Evolutionary conservation across 495 filamentous ascomycete species (phyloP).

Genomic region (Darksidea phi): DNA sequence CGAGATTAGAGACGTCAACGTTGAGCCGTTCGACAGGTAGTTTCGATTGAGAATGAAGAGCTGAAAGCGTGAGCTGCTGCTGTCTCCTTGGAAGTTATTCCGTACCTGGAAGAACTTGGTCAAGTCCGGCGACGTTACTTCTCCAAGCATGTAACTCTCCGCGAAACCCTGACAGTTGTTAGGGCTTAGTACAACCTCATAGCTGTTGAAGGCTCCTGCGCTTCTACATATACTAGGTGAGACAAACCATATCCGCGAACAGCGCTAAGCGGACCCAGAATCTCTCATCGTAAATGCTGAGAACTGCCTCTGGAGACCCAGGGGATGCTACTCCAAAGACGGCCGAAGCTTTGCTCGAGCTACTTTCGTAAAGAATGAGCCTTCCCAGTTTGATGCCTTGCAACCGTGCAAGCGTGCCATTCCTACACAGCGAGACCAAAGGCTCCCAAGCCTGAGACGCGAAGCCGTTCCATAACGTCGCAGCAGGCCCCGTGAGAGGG

Average conservation of each 20-base stretch:
- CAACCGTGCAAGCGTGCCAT: constrained; percentile 44
- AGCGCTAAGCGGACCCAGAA: constrained; percentile 67
- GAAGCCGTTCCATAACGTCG: constrained; percentile 36
- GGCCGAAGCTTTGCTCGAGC: constrained; percentile 40
- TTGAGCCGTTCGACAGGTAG: constrained; percentile 53
- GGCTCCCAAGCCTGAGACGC: constrained; percentile 47
- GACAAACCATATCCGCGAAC: constrained; percentile 60
- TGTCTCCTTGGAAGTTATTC: not conserved
- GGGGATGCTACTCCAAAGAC: constrained; percentile 40
- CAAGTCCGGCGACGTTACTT: constrained; percentile 62
- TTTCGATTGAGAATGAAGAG: constrained; percentile 65
- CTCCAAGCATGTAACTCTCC: constrained; percentile 68
- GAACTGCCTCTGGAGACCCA: constrained; percentile 40
- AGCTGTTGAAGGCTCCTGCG: not conserved
- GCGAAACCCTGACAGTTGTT: constrained; percentile 55
- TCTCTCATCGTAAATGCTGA: constrained; percentile 57
- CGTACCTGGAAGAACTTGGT: constrained; percentile 59
- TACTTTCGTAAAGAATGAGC: constrained; percentile 43
- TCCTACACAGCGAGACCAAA: constrained; percentile 45
- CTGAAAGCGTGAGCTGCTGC: constrained; percentile 36
- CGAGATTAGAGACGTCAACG: constrained; percentile 57
- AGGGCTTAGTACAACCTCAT: not conserved
- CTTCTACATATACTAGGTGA: not conserved
- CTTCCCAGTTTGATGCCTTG: constrained; percentile 45
- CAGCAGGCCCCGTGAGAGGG: constrained; percentile 31